Base-by-base conservation (phyloP, 1,139 yeast species). In the Nadsonia starkeyi-henricii region DNA sequence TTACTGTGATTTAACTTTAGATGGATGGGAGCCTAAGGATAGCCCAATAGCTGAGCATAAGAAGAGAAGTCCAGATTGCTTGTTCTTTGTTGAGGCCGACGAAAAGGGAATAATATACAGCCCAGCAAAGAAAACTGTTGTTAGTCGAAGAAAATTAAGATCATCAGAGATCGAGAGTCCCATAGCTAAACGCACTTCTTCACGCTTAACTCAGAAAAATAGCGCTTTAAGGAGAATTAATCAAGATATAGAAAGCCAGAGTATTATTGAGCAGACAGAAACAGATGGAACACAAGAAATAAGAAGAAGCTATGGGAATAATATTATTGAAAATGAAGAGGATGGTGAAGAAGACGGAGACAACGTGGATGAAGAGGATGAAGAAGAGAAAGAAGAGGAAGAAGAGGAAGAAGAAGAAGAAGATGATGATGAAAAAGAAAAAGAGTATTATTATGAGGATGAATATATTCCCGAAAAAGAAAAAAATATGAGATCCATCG, bases 21-120 rank as follows among this genome's bases (percentile, higher is more conserved):
- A 80, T 54, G 80, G 79, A 3, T 85, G 95, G 95, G 85, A 77
- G 53, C 62, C 65, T 0, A 69, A 69, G 2, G 95, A 85, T 62
- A 78, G 75, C 52, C 93, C 93, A 0, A 53, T 73, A 2, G 54
- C 46, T 30, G 69, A 64, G 52, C 69, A 66, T 48, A 59, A 58
- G 30, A 62, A 64, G 39, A 66, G 78, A 52, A 64, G 69, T 7
- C 69, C 70, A 0, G 65, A 63, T 21, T 84, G 93, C 57, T 73
- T 72, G 56, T 75, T 78, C 48, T 68, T 72, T 50, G 51, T 61
- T 17, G 47, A 54, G 33, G 18, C 45, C 41, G 45, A 45, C 19
- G 41, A 43, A 36, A 26, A 44, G 19, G 23, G 28, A 8, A 20
- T 5, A 33, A 21, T 37, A 15, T 3, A 20, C 17, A 19, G 20